A percentile compares a stretch with the other conserved stretches of the same genome.
phyloP scores from a whole-genome alignment of 78 protist genomes.

The Dictyostelium discoideum region dicty_2.7 NC_007089.4:6340501-6341000 shows the following conservation, averaged over 20 bases:
- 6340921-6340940: no score
- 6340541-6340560: not conserved
- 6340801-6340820: not conserved
- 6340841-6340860: no score
- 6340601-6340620: not conserved
- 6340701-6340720: conserved; percentile 25
- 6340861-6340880: no score
- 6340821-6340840: not conserved
- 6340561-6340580: not conserved
- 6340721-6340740: conserved; percentile 4
- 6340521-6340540: conserved; percentile 32
- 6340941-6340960: no score
- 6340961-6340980: no score
- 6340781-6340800: not conserved
- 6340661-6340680: conserved; percentile 9
- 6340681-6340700: conserved; percentile 21
- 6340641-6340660: conserved; percentile 33
- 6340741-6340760: not conserved
- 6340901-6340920: no score
- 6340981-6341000: not conserved
- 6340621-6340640: not conserved
- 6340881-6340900: no score
- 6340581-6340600: not conserved
- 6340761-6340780: not conserved
- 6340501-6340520: conserved; percentile 29